Evolutionary conservation across 768 basidiomycete genomes (phyloP).

Genomic region (Chalciporus piperatus): DNA sequence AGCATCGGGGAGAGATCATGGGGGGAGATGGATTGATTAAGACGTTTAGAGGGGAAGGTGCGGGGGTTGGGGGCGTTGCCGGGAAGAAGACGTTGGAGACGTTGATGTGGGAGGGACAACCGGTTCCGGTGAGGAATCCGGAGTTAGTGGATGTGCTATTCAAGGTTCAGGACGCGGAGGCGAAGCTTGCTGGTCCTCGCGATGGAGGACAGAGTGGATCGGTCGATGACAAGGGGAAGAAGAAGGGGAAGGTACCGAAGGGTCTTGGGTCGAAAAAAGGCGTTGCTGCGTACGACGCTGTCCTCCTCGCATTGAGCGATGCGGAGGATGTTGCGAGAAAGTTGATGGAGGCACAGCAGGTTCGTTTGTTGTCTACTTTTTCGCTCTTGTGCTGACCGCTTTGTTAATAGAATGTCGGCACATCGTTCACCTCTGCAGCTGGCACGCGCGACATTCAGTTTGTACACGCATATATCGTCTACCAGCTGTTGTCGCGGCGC

Average conservation of each 20-base stretch:
- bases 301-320: conserved; percentile 82
- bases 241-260: conserved; percentile 37
- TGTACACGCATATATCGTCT: conserved; percentile 83
- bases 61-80: conserved; percentile 33
- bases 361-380: conserved; percentile 25
- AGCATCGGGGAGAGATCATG: conserved; percentile 58
- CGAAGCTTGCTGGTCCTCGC: conserved; percentile 44
- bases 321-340: conserved; percentile 83
- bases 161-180: conserved; percentile 77
- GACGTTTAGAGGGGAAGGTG: conserved; percentile 45
- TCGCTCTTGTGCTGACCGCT: background rate
- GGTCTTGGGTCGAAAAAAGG: conserved; percentile 58
- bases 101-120: conserved; percentile 77
- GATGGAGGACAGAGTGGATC: conserved; percentile 26
- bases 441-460: conserved; percentile 75
- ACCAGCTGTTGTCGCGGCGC: conserved; percentile 82
- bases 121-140: conserved; percentile 83
- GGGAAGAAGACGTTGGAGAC: conserved; percentile 55
- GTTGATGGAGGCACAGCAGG: conserved; percentile 83
- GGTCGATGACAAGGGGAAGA: conserved; percentile 28
- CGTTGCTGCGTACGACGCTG: conserved; percentile 84
- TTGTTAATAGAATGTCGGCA: conserved; percentile 40
- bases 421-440: conserved; percentile 34
- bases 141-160: conserved; percentile 87
- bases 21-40: conserved; percentile 54